These are phyloP conservation scores for Aspergillus japonicus DNA, from an alignment of 2,329 filamentous ascomycete species.

Conservation along the genomic window DNA sequence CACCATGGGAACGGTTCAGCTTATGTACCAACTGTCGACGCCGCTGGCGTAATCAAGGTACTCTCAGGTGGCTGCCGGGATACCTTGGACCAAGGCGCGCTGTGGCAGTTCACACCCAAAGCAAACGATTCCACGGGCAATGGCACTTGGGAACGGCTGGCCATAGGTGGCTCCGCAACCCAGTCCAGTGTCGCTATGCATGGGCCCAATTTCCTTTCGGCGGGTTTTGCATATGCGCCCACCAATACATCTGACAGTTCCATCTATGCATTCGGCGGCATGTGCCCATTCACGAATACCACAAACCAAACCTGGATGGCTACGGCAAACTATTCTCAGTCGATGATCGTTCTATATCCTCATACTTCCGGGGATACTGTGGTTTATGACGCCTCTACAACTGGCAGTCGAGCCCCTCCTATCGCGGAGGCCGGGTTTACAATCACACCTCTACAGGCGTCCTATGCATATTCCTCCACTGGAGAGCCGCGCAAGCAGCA, in stretches of 20 bases:
- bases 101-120: constrained; percentile 68
- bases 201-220: constrained; percentile 58
- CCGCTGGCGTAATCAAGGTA: constrained; percentile 68
- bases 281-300: constrained; percentile 65
- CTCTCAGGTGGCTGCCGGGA: constrained; percentile 70
- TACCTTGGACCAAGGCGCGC: constrained; percentile 48
- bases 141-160: constrained; percentile 56
- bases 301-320: constrained; percentile 61
- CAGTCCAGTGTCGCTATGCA: constrained; percentile 34
- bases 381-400: constrained; percentile 48
- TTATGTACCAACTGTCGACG: constrained; percentile 69
- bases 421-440: constrained; percentile 84
- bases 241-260: constrained; percentile 52
- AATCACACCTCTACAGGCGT: constrained; percentile 70
- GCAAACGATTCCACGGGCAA: constrained; percentile 44
- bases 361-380: constrained; percentile 14
- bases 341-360: constrained; percentile 64
- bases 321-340: constrained; percentile 73
- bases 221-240: constrained; percentile 65
- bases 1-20: constrained; percentile 52
- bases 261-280: constrained; percentile 78
- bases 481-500: constrained; percentile 69
- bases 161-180: constrained; percentile 32
- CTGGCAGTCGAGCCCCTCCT: constrained; percentile 60
- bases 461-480: constrained; percentile 64